Conservation (phyloP, 805 yeast species). For the Starmera quercuum region DNA sequence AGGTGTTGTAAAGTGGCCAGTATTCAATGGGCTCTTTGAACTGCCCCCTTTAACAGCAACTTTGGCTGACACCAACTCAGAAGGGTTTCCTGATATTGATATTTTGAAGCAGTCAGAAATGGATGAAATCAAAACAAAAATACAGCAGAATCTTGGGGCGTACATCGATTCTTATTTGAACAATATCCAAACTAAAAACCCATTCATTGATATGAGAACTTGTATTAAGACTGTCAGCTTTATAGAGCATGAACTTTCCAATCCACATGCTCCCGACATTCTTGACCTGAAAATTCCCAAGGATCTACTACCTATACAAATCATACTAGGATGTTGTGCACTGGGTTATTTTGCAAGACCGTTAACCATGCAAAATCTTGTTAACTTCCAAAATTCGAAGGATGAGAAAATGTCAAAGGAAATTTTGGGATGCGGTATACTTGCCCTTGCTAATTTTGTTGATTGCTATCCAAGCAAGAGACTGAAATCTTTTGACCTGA, state of each 20-base stretch:
- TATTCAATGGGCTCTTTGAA: slow-evolving; percentile 7
- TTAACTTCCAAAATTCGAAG: slow-evolving; percentile 5
- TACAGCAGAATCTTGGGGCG: slow-evolving; percentile 3
- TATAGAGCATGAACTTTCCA: slow-evolving; percentile 1
- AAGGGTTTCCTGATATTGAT: slow-evolving; percentile 5
- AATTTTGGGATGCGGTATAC: slow-evolving; percentile 6
- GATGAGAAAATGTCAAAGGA: slow-evolving; percentile 6
- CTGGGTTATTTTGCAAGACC: slow-evolving; percentile 13
- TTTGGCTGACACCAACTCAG: slow-evolving; percentile 5
- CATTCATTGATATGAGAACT: slow-evolving; percentile 7
- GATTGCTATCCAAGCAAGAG: slow-evolving; percentile 6
- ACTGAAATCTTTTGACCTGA: slow-evolving; percentile 9
- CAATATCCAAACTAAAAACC: slow-evolving; percentile 15
- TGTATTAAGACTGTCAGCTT: slow-evolving; percentile 7
- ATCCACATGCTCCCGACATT: slow-evolving; percentile 2
- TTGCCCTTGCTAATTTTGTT: slow-evolving; percentile 7
- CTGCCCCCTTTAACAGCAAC: slow-evolving; percentile 5
- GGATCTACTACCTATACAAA: slow-evolving; percentile 9
- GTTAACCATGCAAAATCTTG: slow-evolving; percentile 9
- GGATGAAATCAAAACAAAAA: slow-evolving; percentile 1
- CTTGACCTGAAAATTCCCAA: slow-evolving; percentile 6
- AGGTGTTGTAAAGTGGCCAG: slow-evolving; percentile 14
- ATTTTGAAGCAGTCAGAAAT: slow-evolving; percentile 6
- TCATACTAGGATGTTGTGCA: slow-evolving; percentile 8
- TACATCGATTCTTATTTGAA: slow-evolving; percentile 9